Evolutionary conservation across 345 rosid genomes (phyloP).

Genomic region (thale cress (Arabidopsis thaliana)): DNA sequence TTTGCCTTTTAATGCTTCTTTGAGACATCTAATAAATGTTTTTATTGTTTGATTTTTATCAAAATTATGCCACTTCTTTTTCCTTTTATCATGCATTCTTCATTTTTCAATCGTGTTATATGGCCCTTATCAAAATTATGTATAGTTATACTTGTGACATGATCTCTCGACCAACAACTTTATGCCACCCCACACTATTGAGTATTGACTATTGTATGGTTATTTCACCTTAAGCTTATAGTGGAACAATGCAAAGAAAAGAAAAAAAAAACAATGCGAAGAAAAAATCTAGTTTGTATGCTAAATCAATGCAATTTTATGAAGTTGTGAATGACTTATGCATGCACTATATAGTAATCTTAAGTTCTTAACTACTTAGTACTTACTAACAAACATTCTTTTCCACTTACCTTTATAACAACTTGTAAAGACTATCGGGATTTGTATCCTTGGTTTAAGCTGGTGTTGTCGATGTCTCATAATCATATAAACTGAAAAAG

Average conservation of each 20-base stretch:
- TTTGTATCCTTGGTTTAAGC: no score
- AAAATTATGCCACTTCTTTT: background rate
- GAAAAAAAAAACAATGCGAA: background rate
- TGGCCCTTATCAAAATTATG: no score
- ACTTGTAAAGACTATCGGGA: background rate
- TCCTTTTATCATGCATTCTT: no score
- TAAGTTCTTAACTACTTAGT: background rate
- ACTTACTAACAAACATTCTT: background rate
- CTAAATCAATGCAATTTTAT: background rate
- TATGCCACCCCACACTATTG: background rate
- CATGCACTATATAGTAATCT: background rate
- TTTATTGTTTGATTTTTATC: background rate
- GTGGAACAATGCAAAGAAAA: background rate
- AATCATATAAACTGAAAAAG: background rate
- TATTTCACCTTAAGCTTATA: background rate
- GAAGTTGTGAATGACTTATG: constrained; percentile 2
- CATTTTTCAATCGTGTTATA: no score
- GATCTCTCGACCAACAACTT: background rate
- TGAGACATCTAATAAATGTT: constrained; percentile 15
- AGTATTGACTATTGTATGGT: background rate
- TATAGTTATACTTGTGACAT: background rate
- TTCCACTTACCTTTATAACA: no score
- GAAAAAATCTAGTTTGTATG: background rate
- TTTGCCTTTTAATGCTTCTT: background rate
- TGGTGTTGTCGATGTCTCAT: no score